Percentiles rank a stretch among this genome's conserved stretches.
Conservation (phyloP, 2,329 filamentous ascomycete species). For the Stachybotrys echinatus region DNA sequence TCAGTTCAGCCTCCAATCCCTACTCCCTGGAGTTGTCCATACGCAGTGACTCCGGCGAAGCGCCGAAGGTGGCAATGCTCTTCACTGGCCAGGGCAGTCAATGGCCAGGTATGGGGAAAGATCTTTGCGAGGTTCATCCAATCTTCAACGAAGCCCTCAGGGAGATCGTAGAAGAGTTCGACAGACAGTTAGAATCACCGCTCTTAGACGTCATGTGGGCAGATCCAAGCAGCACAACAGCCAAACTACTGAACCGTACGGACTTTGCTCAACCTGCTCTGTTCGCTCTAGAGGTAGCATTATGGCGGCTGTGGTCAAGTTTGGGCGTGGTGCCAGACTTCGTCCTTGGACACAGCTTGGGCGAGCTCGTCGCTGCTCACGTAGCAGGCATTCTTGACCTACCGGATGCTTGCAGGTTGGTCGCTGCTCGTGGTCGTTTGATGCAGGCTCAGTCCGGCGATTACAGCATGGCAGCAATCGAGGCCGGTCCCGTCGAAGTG, state of each 20-base stretch:
- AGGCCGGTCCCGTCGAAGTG: constrained; percentile 26
- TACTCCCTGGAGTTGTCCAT: neutral
- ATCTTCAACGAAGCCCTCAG: constrained; percentile 19
- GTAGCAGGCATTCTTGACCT: constrained; percentile 24
- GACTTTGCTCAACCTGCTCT: constrained; percentile 26
- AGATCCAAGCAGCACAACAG: constrained; percentile 10
- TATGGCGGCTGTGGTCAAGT: constrained; percentile 23
- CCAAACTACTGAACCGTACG: constrained; percentile 18
- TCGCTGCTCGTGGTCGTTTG: constrained; percentile 22
- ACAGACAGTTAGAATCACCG: constrained; percentile 13
- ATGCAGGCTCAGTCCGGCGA: constrained; percentile 45
- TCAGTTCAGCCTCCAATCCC: neutral
- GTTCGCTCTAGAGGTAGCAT: constrained; percentile 24
- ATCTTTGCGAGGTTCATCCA: constrained; percentile 15
- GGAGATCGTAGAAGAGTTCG: constrained; percentile 11
- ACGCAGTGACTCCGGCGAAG: too few relatives aligned
- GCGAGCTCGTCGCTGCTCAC: constrained; percentile 21
- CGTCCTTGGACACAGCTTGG: constrained; percentile 16
- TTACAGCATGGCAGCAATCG: constrained; percentile 20
- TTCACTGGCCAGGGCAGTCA: constrained; percentile 31
- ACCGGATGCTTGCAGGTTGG: constrained; percentile 23
- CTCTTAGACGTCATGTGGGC: constrained; percentile 22
- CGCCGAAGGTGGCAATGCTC: constrained; percentile 20
- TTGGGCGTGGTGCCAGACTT: constrained; percentile 22
- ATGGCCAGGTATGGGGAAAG: constrained; percentile 23